A percentile compares a stretch with the other conserved stretches of the same genome.
Conservation (phyloP, 768 basidiomycete genomes). For the Mycena metata region DNA sequence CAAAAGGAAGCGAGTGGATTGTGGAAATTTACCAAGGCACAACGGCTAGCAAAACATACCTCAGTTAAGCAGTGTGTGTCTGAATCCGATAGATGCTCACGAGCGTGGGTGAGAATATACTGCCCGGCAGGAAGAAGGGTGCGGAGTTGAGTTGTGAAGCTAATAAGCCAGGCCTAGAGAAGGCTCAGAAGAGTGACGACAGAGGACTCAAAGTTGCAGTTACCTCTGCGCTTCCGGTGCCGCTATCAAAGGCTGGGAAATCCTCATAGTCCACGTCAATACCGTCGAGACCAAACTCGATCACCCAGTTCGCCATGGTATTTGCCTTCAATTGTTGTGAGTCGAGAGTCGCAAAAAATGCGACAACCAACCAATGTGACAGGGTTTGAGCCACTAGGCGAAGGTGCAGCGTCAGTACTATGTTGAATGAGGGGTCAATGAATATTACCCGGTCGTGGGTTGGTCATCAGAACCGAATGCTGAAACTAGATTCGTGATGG, state of each 20-base stretch:
- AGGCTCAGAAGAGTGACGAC: background rate
- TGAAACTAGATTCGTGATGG: constrained; percentile 55
- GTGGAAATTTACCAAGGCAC: constrained; percentile 59
- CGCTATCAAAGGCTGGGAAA: constrained; percentile 61
- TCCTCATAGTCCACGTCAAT: constrained; percentile 87
- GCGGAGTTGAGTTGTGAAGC: constrained; percentile 67
- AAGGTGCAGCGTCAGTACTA: constrained; percentile 71
- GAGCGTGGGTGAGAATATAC: constrained; percentile 70
- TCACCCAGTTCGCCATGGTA: constrained; percentile 77
- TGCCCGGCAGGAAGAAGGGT: constrained; percentile 59
- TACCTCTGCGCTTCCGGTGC: constrained; percentile 23
- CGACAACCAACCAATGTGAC: constrained; percentile 60
- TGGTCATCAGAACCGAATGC: constrained; percentile 72
- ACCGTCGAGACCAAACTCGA: constrained; percentile 73
- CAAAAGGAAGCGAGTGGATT: background rate
- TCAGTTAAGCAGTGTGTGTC: background rate
- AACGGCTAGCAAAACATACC: constrained; percentile 51
- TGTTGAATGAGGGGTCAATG: too few species aligned
- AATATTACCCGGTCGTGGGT: constrained; percentile 59
- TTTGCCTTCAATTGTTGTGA: constrained; percentile 57
- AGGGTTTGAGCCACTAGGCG: constrained; percentile 69
- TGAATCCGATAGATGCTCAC: constrained; percentile 48
- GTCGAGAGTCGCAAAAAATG: constrained; percentile 35
- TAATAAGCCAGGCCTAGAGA: constrained; percentile 57
- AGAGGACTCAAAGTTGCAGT: too few species aligned